Base-by-base conservation (phyloP, 192 early-diverging fungal species). In the Dissophora ornata region DNA sequence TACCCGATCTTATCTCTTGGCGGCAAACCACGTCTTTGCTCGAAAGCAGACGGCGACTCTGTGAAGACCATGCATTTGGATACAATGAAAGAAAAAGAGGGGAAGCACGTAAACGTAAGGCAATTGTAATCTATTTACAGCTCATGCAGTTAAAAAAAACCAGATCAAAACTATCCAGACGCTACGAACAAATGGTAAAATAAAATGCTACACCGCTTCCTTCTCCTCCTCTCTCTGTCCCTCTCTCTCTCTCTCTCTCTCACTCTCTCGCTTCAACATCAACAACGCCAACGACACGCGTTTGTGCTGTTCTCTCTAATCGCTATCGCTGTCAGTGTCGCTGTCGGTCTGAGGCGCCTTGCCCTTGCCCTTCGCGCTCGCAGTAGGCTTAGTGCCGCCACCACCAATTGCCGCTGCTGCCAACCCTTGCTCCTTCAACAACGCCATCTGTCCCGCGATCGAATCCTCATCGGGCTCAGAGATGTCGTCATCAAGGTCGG, bases 381-480 rank as follows among this genome's bases (percentile, higher is more conserved):
- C 34, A 9, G 57, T 32, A 30, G 64, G 48, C 4, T 33, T 45
- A 29, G 79, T 68, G 48, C 51, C 54, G 18, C 70, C 75, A 29
- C 71, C 79, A 42, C 84, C 84, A 57, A 82, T 82, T 12, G 86
- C 67, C 13, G 85, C 83, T n/a, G 81, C 83, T 13, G 82, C 69
- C 56, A 87, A 49, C 34, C 85, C 87, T 82, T 94, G 91, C 73
- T 90, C 91, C 32, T 91, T 88, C 86, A 96, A 87, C 83, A 93
- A 75, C 36, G 93, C 90, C 95, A 98, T 96, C 83, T 97, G 96
- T 9, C 95, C 97, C 24, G 96, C 96, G 71, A 98, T 90, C 33
- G 92, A 92, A 80, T 97, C 95, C 52, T 96, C 95, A 53, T 97
- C 97, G 32, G 96, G 96, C 67, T 98, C 97, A 18, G 94, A 95